Evolutionary conservation across 805 yeast species (phyloP).

Genomic region (Hanseniaspora hatyaiensis): DNA sequence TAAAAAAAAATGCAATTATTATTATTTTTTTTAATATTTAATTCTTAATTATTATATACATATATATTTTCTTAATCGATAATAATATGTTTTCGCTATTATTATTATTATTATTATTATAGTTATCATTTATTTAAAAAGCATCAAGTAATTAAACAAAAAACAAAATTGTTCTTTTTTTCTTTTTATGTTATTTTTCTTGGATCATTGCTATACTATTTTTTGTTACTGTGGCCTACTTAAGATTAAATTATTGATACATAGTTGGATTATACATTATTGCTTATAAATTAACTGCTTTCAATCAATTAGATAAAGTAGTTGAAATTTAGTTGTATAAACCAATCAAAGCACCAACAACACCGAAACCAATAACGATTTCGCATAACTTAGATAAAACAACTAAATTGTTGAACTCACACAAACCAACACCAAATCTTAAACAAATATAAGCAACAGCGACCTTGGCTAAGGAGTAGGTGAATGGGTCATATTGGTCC

Average conservation of each 20-base stretch:
- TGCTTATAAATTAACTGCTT: too few species aligned
- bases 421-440: slow-evolving; percentile 13
- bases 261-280: too few species aligned
- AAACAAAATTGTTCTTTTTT: not conserved
- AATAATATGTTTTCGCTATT: too few species aligned
- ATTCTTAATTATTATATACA: not conserved
- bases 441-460: slow-evolving; percentile 12
- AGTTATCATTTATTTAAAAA: too few species aligned
- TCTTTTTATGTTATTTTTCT: not conserved
- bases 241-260: too few species aligned
- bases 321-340: slow-evolving; percentile 2
- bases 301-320: too few species aligned
- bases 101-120: too few species aligned
- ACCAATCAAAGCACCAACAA: slow-evolving; percentile 14
- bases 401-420: slow-evolving; percentile 14
- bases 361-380: slow-evolving; percentile 14
- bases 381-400: slow-evolving; percentile 10
- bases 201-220: too few species aligned
- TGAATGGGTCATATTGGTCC: slow-evolving; percentile 13
- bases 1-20: not conserved
- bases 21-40: not conserved
- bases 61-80: too few species aligned
- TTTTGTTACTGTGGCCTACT: too few species aligned
- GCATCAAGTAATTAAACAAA: too few species aligned
- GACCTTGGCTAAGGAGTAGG: slow-evolving; percentile 8